Evolutionary conservation across 116 monocot species (phyloP), one percentile per base, ranked within the genome.

Genomic region (Cymodocea nodosa): DNA sequence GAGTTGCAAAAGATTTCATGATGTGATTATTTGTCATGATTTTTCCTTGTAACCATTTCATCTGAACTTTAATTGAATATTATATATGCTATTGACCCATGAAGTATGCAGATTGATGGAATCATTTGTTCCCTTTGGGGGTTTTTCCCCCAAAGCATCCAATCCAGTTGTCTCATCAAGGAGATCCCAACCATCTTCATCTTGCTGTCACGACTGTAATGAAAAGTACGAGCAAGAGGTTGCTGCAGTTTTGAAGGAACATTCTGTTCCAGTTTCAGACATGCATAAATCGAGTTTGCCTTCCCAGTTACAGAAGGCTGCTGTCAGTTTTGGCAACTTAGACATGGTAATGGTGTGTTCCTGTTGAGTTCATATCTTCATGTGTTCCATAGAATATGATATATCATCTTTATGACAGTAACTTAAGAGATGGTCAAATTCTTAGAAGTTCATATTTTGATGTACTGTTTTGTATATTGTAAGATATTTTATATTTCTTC

Each of bases 61-160:
- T 8, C 12, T 10, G 8, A 44, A 44, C 0, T 44, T 12, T 10
- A 44, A 44, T 44, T 8, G 12, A 44, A 44, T 12, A 1, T 7
- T 44, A 44, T 12, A 10, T 44, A 8, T 44, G 44, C 44, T 12
- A 44, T 0, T 44, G 44, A 44, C 12, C 44, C 39, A 9, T 56
- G 44, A 11, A 18, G 13, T 61, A 34, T 76, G 15, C 86, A 85
- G 83, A 67, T 74, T 86, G 74, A 79, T 74, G 75, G 84, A 86
- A 40, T 84, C 92, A 57, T 89, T 92, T 78, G 89, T 89, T 70
- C 98, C 98, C 13, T 82, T 89, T 70, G 92, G 97, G 4, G 97
- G 97, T 0, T 76, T 95, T 68, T 80, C 86, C 37, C 76, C 88
- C 49, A 71, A 74, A 59, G 23, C 82, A 63, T 69, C 70, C 65